Conservation (phyloP, 1,284 basidiomycete species). For the Porodaedalea pini region DNA sequence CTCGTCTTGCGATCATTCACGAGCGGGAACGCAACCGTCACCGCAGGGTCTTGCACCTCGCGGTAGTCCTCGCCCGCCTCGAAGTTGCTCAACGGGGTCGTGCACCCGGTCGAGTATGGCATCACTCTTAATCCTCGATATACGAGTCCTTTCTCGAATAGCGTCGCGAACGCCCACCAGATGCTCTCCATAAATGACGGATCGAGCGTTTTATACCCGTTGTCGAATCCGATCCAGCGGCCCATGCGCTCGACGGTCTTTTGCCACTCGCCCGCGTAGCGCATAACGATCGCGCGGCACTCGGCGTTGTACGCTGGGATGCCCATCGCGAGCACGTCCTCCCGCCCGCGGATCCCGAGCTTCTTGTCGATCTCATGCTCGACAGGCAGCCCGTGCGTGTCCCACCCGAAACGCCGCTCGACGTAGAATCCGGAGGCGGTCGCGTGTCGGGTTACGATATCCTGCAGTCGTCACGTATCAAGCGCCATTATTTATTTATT, state of each 20-base stretch:
- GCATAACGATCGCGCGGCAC: conserved; percentile 97
- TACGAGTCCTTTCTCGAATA: conserved; percentile 91
- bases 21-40: conserved; percentile 91
- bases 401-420: conserved; percentile 96
- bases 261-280: conserved; percentile 93
- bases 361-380: conserved; percentile 99
- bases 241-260: conserved; percentile 96
- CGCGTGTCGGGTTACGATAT: conserved; percentile 95
- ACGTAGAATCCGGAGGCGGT: conserved; percentile 94
- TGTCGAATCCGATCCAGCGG: conserved; percentile 99
- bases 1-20: conserved; percentile 90
- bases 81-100: conserved; percentile 97
- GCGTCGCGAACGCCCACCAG: conserved; percentile 98
- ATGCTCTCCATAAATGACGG: conserved; percentile 95
- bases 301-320: conserved; percentile 98
- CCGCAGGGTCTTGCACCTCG: conserved; percentile 94
- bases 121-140: conserved; percentile 95
- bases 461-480: conserved; percentile 44
- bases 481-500: neutral
- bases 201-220: conserved; percentile 98
- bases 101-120: conserved; percentile 97
- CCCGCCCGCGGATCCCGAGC: conserved; percentile 88
- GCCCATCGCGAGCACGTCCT: conserved; percentile 94
- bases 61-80: conserved; percentile 94
- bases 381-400: conserved; percentile 97